Conservation (phyloP, 805 yeast genomes). For the Metschnikowia chrysomelidarum region DNA sequence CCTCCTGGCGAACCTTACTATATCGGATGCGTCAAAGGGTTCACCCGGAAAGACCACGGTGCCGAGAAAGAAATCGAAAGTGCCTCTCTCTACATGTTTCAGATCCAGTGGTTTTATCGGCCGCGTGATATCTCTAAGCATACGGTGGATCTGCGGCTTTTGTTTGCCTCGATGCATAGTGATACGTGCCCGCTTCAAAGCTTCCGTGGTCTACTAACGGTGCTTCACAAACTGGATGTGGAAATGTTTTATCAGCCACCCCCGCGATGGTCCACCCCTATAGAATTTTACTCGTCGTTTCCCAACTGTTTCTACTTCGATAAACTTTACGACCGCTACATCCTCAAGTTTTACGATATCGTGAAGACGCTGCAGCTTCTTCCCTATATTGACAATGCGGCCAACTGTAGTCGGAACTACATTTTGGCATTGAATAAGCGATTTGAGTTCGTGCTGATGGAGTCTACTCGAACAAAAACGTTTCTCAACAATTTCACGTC, state of each 20-base stretch:
- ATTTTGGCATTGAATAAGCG: slow-evolving; percentile 62
- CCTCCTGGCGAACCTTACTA: slow-evolving; percentile 95
- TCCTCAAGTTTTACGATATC: slow-evolving; percentile 78
- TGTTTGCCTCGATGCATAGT: slow-evolving; percentile 83
- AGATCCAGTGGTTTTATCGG: slow-evolving; percentile 89
- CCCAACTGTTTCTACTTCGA: slow-evolving; percentile 84
- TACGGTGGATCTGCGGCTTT: slow-evolving; percentile 65
- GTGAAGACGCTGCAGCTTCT: slow-evolving; percentile 56
- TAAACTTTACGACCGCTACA: slow-evolving; percentile 80
- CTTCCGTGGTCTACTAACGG: slow-evolving; percentile 72
- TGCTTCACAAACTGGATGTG: slow-evolving; percentile 67
- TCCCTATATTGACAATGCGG: slow-evolving; percentile 26
- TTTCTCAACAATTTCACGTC: slow-evolving; percentile 61
- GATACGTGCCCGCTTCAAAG: slow-evolving; percentile 77
- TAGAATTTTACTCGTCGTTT: slow-evolving; percentile 50
- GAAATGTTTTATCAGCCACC: slow-evolving; percentile 34
- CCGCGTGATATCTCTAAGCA: slow-evolving; percentile 78
- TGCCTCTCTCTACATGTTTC: slow-evolving; percentile 56
- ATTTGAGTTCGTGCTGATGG: slow-evolving; percentile 73
- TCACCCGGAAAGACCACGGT: slow-evolving; percentile 26
- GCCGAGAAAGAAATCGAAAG: slow-evolving; percentile 10
- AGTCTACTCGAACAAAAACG: slow-evolving; percentile 61
- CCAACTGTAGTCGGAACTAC: slow-evolving; percentile 58
- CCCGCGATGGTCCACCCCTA: slow-evolving; percentile 15
- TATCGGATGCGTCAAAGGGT: slow-evolving; percentile 80